Evolutionary conservation across 2,329 filamentous ascomycete species (phyloP), one percentile per base, ranked within the genome.

Genomic region (Colletotrichum scovillei): DNA sequence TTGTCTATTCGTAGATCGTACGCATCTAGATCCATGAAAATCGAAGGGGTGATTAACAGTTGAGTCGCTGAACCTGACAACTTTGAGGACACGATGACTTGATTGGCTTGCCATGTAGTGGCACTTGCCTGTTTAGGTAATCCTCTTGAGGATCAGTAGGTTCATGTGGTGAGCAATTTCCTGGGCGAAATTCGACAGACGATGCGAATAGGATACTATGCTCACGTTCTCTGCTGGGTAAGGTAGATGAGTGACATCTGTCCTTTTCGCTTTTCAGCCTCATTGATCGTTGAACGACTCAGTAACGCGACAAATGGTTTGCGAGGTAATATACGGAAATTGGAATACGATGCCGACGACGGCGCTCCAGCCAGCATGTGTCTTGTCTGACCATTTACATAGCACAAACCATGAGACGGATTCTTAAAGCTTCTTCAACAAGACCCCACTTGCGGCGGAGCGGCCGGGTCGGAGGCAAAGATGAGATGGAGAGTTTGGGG

Each of bases 401-500:
- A 35, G 28, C 60, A 53, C 60, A 53, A 26, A 63, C 19, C 30
- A 35, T 19, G 42, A 32, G 46, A 55, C 62, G 28, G 14, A 65
- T 38, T n/a, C 24, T 16, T 5, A 52, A 63, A 53, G 60, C 60
- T 63, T 63, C 38, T 38, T 30, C 49, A 5, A 3, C 12, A 26
- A 14, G 22, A 16, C 63, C 63, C 63, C 49, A 56, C 49, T 38
- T 28, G 16, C 63, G 32, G 22, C 32, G 32, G 52, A 65, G 22
- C 55, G 12, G 55, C 55, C 63, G 52, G 63, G 22, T 56, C 22
- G 32, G 62, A 55, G 46, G 63, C 42, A n/a, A 46, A 6, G 30
- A 64, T 16, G 49, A n/a, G 24, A 56, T 56, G 52, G 30, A 16
- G 63, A 28, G 46, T 65, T 65, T 70, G 67, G 60, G 70, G 66